Evolutionary conservation across 768 basidiomycete species (phyloP).

Genomic region (Kwoniella sp.): DNA sequence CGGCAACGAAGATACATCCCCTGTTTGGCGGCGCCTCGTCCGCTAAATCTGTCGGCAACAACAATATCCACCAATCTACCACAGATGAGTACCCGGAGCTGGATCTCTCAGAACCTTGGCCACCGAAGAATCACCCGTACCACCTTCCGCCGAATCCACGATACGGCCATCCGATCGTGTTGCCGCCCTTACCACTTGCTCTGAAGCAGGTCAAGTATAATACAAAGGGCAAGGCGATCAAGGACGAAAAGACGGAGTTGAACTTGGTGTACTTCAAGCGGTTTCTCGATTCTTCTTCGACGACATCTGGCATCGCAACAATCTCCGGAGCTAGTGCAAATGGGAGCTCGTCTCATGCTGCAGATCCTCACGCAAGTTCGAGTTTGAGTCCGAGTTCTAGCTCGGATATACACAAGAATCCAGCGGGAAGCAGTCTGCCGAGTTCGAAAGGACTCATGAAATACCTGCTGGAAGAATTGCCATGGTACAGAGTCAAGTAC

Average conservation of each 20-base stretch:
- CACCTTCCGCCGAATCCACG: slow-evolving; percentile 33
- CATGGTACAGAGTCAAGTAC: slow-evolving; percentile 54
- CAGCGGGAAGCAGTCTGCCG: background rate
- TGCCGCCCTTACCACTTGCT: slow-evolving; percentile 21
- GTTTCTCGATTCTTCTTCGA: slow-evolving; percentile 34
- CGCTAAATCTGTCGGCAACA: too few relatives aligned
- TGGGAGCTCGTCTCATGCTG: too few relatives aligned
- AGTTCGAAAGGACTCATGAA: slow-evolving; percentile 29
- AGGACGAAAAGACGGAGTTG: slow-evolving; percentile 33
- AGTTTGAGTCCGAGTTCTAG: too few relatives aligned
- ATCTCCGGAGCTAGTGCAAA: too few relatives aligned
- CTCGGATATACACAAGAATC: too few relatives aligned
- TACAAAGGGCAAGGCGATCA: slow-evolving; percentile 23
- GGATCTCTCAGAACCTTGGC: slow-evolving; percentile 17
- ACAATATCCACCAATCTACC: too few relatives aligned
- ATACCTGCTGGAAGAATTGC: slow-evolving; percentile 46
- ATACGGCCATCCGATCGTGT: slow-evolving; percentile 41
- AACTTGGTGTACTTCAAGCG: slow-evolving; percentile 48
- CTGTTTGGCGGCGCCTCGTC: too few relatives aligned
- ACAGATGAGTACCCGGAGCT: background rate
- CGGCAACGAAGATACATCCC: background rate
- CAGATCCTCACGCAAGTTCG: too few relatives aligned
- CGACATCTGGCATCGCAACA: too few relatives aligned
- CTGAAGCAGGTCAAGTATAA: slow-evolving; percentile 28
- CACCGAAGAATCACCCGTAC: slow-evolving; percentile 40